A percentile compares a stretch with the other conserved stretches of the same genome.
phyloP scores from a whole-genome alignment of 2,329 filamentous ascomycete species.

The Chaetoscypha palmicola region DNA sequence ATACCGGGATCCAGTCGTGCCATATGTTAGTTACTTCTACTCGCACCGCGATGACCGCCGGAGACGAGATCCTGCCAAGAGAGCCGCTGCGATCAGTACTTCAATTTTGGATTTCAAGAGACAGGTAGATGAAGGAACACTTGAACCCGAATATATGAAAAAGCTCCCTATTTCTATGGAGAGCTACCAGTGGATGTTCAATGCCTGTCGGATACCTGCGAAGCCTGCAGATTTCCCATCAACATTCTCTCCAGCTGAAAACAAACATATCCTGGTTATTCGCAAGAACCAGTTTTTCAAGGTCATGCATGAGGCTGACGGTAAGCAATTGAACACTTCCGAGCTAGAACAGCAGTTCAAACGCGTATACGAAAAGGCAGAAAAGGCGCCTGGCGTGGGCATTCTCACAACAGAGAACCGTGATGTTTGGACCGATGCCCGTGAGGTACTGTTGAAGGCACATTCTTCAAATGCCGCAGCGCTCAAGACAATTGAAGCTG shows the following conservation, averaged over 20 bases:
- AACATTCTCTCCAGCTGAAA: slow-evolving; percentile 67
- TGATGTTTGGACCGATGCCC: slow-evolving; percentile 84
- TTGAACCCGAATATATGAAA: slow-evolving; percentile 99
- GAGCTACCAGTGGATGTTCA: slow-evolving; percentile 99
- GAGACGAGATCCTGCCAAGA: slow-evolving; percentile 81
- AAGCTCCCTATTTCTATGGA: slow-evolving; percentile 96
- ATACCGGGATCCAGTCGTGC: slow-evolving; percentile 92
- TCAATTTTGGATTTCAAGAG: slow-evolving; percentile 90
- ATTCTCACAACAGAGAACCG: slow-evolving; percentile 86
- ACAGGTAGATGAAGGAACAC: slow-evolving; percentile 70
- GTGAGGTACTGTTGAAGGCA: slow-evolving; percentile 67
- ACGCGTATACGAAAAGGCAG: slow-evolving; percentile 71
- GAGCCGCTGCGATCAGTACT: slow-evolving; percentile 83
- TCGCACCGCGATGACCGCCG: slow-evolving; percentile 90
- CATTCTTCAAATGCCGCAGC: slow-evolving; percentile 70
- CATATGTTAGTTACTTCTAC: slow-evolving; percentile 99
- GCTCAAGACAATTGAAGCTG: slow-evolving; percentile 76
- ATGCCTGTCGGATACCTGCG: slow-evolving; percentile 77
- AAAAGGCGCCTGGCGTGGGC: slow-evolving; percentile 69
- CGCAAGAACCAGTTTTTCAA: slow-evolving; percentile 99
- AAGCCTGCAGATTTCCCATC: slow-evolving; percentile 74
- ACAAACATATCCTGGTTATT: slow-evolving; percentile 84
- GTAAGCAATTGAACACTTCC: slow-evolving; percentile 76
- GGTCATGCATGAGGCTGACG: slow-evolving; percentile 71
- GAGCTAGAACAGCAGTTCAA: slow-evolving; percentile 89